Conservation (phyloP, 192 early-diverging fungal genomes). For the Backusella mclennaniae region DNA sequence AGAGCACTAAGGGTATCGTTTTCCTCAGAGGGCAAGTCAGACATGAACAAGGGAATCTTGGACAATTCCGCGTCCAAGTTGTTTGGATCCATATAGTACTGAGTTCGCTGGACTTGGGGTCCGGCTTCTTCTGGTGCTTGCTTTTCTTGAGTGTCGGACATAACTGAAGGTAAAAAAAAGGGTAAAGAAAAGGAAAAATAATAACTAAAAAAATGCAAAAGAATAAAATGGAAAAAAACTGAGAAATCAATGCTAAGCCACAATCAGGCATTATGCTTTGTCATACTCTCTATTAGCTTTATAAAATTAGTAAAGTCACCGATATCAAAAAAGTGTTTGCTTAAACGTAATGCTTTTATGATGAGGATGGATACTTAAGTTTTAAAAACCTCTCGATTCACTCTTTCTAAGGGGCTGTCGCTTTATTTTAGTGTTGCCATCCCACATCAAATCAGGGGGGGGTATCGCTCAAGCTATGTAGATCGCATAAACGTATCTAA, state of each 20-base stretch:
- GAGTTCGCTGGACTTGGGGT: conserved; percentile 32
- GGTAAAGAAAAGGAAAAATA: background rate
- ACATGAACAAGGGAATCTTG: conserved; percentile 97
- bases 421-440: no score
- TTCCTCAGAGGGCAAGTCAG: conserved; percentile 62
- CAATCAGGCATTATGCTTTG: background rate
- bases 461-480: no score
- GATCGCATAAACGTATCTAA: no score
- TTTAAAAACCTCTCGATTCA: no score
- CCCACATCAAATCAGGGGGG: no score
- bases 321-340: background rate
- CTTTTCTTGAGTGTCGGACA: conserved; percentile 1
- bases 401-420: no score
- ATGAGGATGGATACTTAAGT: no score
- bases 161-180: background rate
- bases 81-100: conserved; percentile 44
- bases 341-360: no score
- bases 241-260: background rate
- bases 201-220: background rate
- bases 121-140: conserved; percentile 14
- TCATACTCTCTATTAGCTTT: background rate
- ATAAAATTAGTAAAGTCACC: background rate
- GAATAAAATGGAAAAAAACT: background rate
- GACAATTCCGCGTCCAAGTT: conserved; percentile 60
- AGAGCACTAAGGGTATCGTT: conserved; percentile 80